A percentile compares a stretch with the other conserved stretches of the same genome.
Conservation (phyloP, 768 basidiomycete genomes). For the Boletus rex-veris region DNA sequence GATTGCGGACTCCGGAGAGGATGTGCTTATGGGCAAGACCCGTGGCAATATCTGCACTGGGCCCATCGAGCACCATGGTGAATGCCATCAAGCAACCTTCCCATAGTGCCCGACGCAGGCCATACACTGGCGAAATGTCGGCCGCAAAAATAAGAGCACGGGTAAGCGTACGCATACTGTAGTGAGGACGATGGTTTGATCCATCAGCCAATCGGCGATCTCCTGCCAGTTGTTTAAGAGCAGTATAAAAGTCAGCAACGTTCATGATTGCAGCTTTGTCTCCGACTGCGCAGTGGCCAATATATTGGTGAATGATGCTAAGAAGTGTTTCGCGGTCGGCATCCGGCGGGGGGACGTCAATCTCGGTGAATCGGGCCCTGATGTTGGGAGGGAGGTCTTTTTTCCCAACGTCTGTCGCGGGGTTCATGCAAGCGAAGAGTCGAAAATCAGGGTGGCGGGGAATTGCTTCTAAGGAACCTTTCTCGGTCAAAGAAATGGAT, state of each 20-base stretch:
- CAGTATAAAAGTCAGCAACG: constrained; percentile 84
- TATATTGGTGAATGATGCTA: constrained; percentile 84
- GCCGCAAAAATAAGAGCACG: constrained; percentile 89
- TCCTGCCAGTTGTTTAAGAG: constrained; percentile 73
- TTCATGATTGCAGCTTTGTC: constrained; percentile 89
- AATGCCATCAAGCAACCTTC: constrained; percentile 98
- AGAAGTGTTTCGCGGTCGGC: constrained; percentile 86
- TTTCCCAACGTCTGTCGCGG: constrained; percentile 97
- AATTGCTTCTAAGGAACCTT: constrained; percentile 85
- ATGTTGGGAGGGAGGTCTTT: constrained; percentile 93
- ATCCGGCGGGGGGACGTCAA: constrained; percentile 94
- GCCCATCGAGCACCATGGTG: constrained; percentile 85
- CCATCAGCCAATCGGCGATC: constrained; percentile 85
- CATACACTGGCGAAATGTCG: constrained; percentile 71
- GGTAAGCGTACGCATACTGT: constrained; percentile 93
- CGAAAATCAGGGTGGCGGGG: constrained; percentile 94
- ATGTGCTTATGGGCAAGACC: constrained; percentile 74
- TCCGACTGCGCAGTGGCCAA: constrained; percentile 75
- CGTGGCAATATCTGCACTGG: constrained; percentile 65
- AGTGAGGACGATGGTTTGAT: constrained; percentile 89
- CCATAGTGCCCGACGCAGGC: constrained; percentile 85
- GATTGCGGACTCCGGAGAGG: constrained; percentile 75
- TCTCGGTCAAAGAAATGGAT: constrained; percentile 90
- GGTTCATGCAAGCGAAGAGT: constrained; percentile 99
- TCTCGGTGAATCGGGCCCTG: constrained; percentile 88